These are phyloP conservation scores for Phanerochaete carnosa DNA, from an alignment of 768 basidiomycete genomes.

Conservation along the genomic window DNA sequence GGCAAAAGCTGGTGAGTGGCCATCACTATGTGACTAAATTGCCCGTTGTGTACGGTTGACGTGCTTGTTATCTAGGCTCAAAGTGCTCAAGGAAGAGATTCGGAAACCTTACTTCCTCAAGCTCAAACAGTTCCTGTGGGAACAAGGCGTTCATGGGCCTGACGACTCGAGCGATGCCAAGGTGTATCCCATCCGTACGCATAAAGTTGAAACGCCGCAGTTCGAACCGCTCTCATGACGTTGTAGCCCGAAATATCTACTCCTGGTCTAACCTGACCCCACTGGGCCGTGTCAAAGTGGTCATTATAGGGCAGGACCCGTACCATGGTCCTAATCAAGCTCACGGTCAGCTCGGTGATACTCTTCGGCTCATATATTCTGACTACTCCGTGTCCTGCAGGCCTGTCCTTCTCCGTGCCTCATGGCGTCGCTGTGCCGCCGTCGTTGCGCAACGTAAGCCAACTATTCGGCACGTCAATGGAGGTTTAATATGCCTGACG, in stretches of 20 bases:
- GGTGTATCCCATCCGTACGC: slow-evolving; percentile 79
- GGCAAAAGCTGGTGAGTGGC: slow-evolving; percentile 62
- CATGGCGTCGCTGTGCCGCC: slow-evolving; percentile 72
- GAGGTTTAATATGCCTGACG: slow-evolving; percentile 14
- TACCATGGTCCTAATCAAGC: slow-evolving; percentile 82
- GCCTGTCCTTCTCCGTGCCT: slow-evolving; percentile 89
- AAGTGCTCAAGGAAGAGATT: slow-evolving; percentile 70
- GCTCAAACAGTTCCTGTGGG: slow-evolving; percentile 67
- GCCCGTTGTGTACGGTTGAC: background rate
- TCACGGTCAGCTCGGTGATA: slow-evolving; percentile 53
- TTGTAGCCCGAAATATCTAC: slow-evolving; percentile 79
- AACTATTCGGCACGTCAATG: slow-evolving; percentile 9
- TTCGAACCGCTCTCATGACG: background rate
- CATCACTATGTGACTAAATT: background rate
- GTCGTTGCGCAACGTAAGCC: slow-evolving; percentile 74
- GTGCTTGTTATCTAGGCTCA: slow-evolving; percentile 48
- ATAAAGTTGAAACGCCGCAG: background rate
- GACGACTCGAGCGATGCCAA: slow-evolving; percentile 45
- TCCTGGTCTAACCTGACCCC: slow-evolving; percentile 86
- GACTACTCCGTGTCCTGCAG: slow-evolving; percentile 32
- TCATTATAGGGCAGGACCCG: slow-evolving; percentile 90
- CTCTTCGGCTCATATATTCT: background rate
- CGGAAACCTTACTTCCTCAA: slow-evolving; percentile 73
- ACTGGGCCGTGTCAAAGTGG: slow-evolving; percentile 78
- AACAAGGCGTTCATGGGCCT: slow-evolving; percentile 55